Evolutionary conservation across 257 asterid species (phyloP), one percentile per base, ranked within the genome.

Genomic region (Nyctanthes arbortristis): DNA sequence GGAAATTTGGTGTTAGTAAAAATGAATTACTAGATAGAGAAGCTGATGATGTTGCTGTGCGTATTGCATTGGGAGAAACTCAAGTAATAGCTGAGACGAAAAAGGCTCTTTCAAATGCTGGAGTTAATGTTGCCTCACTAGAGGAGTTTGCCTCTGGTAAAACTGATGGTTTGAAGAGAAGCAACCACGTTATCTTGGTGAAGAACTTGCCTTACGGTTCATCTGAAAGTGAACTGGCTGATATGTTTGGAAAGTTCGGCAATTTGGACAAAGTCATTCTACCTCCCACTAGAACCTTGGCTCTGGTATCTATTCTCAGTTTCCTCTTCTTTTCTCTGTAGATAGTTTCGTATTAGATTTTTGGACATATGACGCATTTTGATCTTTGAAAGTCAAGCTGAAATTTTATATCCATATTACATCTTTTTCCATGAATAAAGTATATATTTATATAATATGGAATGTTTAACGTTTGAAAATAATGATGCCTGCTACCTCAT

Each of bases 51-150:
- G n/a, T n/a, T n/a, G n/a, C n/a, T n/a, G n/a, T n/a, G 31, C 88
- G 88, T 76, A 83, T 88, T 69, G 96, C 97, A 49, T 67, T 88
- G 82, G 98, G 96, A 60, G 98, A 93, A 82, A 88, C 97, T 58
- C 96, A 90, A 82, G 97, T 93, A 61, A 85, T 93, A 77, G 90
- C 85, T 13, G 97, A 88, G 85, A 93, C 98, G 90, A 93, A 77
- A 87, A 88, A 72, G 98, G 98, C 77, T n/a, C n/a, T n/a, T n/a
- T n/a, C n/a, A n/a, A n/a, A n/a, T n/a, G n/a, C n/a, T n/a, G n/a
- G n/a, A n/a, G 85, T 93, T 61, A 93, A 93, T 81, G 55, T 90
- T 68, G 71, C 93, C 59, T 78, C 91, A 40, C 70, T 90, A 66
- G 97, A 93, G 81, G 87, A 85, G 72, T 84, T 82, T 73, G 91